Base-by-base conservation (phyloP, 306 rosid species). In the Cercis canadensis region DNA sequence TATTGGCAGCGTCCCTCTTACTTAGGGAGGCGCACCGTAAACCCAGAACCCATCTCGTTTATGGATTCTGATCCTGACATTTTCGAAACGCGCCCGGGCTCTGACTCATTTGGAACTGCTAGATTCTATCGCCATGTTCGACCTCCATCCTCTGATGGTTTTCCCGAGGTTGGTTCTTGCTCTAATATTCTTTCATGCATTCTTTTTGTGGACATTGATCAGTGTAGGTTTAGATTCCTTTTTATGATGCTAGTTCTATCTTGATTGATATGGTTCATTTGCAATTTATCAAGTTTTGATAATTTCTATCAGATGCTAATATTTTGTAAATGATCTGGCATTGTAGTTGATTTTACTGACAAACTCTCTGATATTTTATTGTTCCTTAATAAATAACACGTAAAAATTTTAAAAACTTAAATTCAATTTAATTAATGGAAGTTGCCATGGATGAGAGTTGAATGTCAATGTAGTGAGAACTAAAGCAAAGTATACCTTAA, bases 131-230 rank as follows among this genome's bases (percentile, higher is more conserved):
- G 86, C 15, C 88, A 84, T 63, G 72, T 78, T 79, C 87, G 87
- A 44, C 89, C 78, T 67, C 82, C 90, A 60, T 87, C 94, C 14
- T 71, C 97, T 12, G 90, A 89, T 66, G 89, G 83, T 72, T 80
- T 86, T 33, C 83, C 96, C 65, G 90, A 91, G 99, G 97, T 94
- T 67, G 45, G 82, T 67, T 49, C 39, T 32, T 37, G 18, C 39
- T 80, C 76, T 69, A 10, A 43, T 40, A 43, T 15, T 40, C 9
- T 67, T 40, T 72, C 44, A 13, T 68, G 21, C 52, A 13, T 39
- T 46, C 10, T 18, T 60, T 14, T 31, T 6, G 29, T 53, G 60
- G 18, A 11, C 21, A 33, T 9, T 29, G 5, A 47, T 24, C 24
- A 17, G 31, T 36, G 44, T 44, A n/a, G n/a, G n/a, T n/a, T n/a